phyloP scores from a whole-genome alignment of 257 asterid genomes.

The Pogostemon cablin region DNA sequence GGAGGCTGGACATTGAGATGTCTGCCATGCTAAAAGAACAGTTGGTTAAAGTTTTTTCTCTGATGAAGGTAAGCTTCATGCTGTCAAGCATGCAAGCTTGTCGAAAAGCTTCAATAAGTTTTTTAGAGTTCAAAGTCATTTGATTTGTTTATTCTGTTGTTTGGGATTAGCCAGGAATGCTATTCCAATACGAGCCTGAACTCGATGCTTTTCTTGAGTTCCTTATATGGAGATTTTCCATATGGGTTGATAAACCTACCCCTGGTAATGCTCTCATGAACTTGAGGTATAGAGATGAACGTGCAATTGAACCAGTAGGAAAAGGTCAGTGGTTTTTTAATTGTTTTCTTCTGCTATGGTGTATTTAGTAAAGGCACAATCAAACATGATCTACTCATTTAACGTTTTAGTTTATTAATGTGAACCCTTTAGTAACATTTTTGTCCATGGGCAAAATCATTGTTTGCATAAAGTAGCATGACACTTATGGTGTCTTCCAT shows the following conservation, averaged over 20 bases:
- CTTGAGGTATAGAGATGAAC: constrained; percentile 83
- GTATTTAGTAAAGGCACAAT: constrained; percentile 1
- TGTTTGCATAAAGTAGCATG: background rate
- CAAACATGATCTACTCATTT: background rate
- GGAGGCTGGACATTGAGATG: constrained; percentile 89
- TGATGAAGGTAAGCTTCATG: constrained; percentile 75
- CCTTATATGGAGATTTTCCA: constrained; percentile 94
- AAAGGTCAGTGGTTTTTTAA: constrained; percentile 58
- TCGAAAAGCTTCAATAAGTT: constrained; percentile 26
- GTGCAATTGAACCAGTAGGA: constrained; percentile 69
- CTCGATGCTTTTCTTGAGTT: constrained; percentile 94
- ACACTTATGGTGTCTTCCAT: background rate
- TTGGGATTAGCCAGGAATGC: constrained; percentile 98
- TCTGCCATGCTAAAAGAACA: constrained; percentile 97
- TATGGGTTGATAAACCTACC: constrained; percentile 99
- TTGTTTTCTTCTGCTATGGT: constrained; percentile 19
- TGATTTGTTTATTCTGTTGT: constrained; percentile 49
- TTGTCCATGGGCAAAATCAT: too few relatives aligned
- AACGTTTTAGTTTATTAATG: background rate
- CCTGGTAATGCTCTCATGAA: constrained; percentile 93
- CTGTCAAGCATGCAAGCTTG: constrained; percentile 24
- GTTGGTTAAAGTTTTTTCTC: constrained; percentile 79
- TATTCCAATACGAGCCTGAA: constrained; percentile 94
- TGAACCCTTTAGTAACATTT: too few relatives aligned
- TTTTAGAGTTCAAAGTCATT: constrained; percentile 38